A percentile compares a stretch with the other conserved stretches of the same genome.
Evolutionary conservation across 2,329 filamentous ascomycete species (phyloP).

Genomic region (Scleromitrula shiraiana): DNA sequence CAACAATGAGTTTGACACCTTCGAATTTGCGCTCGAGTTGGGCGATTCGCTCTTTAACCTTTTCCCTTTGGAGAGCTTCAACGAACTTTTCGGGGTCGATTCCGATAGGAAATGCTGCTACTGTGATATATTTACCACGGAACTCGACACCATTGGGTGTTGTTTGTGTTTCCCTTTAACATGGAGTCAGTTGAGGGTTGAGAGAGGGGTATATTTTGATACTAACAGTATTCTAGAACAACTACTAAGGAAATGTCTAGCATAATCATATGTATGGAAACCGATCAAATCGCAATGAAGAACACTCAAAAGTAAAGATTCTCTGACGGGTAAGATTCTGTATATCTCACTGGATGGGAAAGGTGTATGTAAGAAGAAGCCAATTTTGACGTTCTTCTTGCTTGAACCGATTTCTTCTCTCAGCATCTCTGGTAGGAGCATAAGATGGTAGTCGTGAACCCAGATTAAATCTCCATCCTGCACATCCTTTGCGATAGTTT

Average conservation of each 20-base stretch:
- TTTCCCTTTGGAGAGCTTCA: constrained; percentile 75
- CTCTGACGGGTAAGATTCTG: constrained; percentile 85
- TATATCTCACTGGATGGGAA: constrained; percentile 98
- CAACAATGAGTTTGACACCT: constrained; percentile 92
- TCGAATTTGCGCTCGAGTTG: constrained; percentile 85
- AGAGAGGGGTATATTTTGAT: not conserved
- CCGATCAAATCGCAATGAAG: constrained; percentile 92
- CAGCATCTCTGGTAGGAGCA: constrained; percentile 93
- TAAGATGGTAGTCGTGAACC: constrained; percentile 98
- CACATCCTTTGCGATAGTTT: constrained; percentile 78
- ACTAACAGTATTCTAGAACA: constrained; percentile 84
- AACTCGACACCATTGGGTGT: constrained; percentile 92
- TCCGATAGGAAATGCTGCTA: constrained; percentile 94
- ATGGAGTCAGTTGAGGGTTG: not conserved
- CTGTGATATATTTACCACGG: constrained; percentile 77
- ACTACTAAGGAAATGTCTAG: constrained; percentile 92
- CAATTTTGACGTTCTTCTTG: constrained; percentile 92
- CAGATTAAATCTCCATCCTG: constrained; percentile 92
- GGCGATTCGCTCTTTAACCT: constrained; percentile 80
- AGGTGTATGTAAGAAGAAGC: constrained; percentile 95
- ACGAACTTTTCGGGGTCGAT: constrained; percentile 97
- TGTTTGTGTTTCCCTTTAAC: constrained; percentile 54
- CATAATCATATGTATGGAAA: constrained; percentile 98
- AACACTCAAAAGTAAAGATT: constrained; percentile 78
- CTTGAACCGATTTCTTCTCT: constrained; percentile 75